These are phyloP conservation scores for Pseudoperonospora humuli DNA, from an alignment of 352 stramenopile genomes.

Conservation along the genomic window DNA sequence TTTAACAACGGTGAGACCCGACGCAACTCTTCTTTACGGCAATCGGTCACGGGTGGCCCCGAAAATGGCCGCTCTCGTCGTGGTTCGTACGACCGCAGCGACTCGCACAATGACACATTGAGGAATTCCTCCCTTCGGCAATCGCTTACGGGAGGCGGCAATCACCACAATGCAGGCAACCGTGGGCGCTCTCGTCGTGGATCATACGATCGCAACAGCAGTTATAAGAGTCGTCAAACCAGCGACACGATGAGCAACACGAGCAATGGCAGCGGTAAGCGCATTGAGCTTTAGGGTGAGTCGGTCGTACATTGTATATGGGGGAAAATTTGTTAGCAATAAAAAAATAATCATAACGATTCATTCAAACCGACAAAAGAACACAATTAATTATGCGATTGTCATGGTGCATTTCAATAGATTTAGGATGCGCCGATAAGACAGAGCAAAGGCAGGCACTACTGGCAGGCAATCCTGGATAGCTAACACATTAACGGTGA, in stretches of 20 bases:
- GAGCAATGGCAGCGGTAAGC: slow-evolving; percentile 53
- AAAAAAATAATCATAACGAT: no score
- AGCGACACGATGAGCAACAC: slow-evolving; percentile 49
- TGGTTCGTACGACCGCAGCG: slow-evolving; percentile 46
- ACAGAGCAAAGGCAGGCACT: no score
- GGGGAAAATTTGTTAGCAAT: slow-evolving; percentile 27
- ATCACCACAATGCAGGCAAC: slow-evolving; percentile 29
- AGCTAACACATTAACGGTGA: slow-evolving; percentile 22
- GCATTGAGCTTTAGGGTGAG: slow-evolving; percentile 67
- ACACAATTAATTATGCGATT: no score
- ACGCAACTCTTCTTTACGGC: slow-evolving; percentile 25
- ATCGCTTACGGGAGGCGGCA: slow-evolving; percentile 30
- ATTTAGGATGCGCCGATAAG: no score
- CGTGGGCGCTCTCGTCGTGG: slow-evolving; percentile 45
- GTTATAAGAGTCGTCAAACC: slow-evolving; percentile 29
- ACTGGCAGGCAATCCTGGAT: not conserved
- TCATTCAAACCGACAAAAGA: no score
- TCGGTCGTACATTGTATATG: no score
- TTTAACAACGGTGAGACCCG: slow-evolving; percentile 28
- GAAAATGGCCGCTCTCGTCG: slow-evolving; percentile 26
- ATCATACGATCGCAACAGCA: slow-evolving; percentile 51
- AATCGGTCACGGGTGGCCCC: slow-evolving; percentile 29
- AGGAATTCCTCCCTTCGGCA: slow-evolving; percentile 32
- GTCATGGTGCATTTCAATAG: no score
- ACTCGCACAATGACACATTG: slow-evolving; percentile 23